These are phyloP conservation scores for Rhodotorula sp. DNA, from an alignment of 1,284 basidiomycete genomes.

Conservation along the genomic window DNA sequence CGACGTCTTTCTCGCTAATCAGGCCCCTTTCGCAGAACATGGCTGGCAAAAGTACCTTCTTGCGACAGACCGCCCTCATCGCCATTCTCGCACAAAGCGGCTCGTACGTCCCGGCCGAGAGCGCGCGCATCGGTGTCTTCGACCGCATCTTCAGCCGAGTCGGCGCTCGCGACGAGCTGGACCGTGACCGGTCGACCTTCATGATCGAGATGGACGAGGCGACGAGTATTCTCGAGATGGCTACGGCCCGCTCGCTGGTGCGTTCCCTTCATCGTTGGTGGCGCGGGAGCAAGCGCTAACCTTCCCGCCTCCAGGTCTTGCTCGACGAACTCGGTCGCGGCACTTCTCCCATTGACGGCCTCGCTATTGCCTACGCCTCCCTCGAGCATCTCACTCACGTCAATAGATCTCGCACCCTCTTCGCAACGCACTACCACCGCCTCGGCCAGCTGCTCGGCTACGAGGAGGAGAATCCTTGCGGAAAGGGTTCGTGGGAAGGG, in stretches of 20 bases:
- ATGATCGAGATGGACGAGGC: constrained; percentile 53
- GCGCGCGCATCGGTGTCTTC: constrained; percentile 75
- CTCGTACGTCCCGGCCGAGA: constrained; percentile 84
- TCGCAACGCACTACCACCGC: constrained; percentile 97
- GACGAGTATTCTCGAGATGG: constrained; percentile 62
- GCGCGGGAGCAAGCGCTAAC: neutral
- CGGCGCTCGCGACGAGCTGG: constrained; percentile 94
- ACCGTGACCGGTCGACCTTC: constrained; percentile 70
- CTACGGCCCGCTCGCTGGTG: constrained; percentile 72
- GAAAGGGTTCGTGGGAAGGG: constrained; percentile 46
- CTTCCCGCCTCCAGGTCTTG: constrained; percentile 63
- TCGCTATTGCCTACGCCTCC: constrained; percentile 89
- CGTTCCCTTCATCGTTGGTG: constrained; percentile 42
- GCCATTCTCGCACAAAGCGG: constrained; percentile 88
- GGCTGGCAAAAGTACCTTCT: constrained; percentile 75
- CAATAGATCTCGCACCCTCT: constrained; percentile 79
- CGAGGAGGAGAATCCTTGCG: constrained; percentile 43
- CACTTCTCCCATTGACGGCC: constrained; percentile 85
- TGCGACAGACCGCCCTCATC: constrained; percentile 88
- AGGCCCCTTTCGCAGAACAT: constrained; percentile 23
- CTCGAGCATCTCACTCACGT: constrained; percentile 72
- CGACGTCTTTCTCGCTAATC: neutral
- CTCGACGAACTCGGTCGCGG: constrained; percentile 98
- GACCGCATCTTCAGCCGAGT: constrained; percentile 90
- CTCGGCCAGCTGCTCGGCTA: constrained; percentile 71